A percentile compares a stretch with the other conserved stretches of the same genome.
These are phyloP conservation scores for Annulohypoxylon nitens DNA, from an alignment of 495 filamentous ascomycete species.

Conservation along the genomic window DNA sequence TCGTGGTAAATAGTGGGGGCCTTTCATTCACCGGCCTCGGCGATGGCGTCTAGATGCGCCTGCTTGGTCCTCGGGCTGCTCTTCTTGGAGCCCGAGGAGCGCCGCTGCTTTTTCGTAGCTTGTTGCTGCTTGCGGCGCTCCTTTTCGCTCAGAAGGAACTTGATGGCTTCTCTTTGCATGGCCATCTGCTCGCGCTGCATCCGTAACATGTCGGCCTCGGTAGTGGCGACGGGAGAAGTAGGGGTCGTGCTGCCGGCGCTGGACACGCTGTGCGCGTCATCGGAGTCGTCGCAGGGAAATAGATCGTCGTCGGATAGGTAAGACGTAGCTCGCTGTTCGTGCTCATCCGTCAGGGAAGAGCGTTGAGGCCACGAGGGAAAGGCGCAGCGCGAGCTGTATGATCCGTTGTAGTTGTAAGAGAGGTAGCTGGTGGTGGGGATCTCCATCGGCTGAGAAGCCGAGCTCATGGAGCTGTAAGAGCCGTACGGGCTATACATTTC, in stretches of 20 bases:
- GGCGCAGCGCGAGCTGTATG: slow-evolving; percentile 59
- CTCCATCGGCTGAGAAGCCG: slow-evolving; percentile 64
- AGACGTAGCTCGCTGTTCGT: slow-evolving; percentile 57
- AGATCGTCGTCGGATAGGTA: slow-evolving; percentile 67
- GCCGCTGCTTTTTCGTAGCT: slow-evolving; percentile 48
- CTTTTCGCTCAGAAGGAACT: slow-evolving; percentile 61
- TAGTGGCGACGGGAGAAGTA: slow-evolving; percentile 49
- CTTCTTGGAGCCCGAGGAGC: slow-evolving; percentile 57
- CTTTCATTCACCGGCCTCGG: slow-evolving; percentile 56
- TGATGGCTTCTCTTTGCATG: slow-evolving; percentile 61
- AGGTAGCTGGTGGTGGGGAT: slow-evolving; percentile 62
- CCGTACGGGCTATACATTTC: slow-evolving; percentile 64
- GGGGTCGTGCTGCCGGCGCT: slow-evolving; percentile 60
- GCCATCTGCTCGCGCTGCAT: slow-evolving; percentile 59
- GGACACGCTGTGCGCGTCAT: slow-evolving; percentile 61
- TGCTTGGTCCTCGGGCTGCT: slow-evolving; percentile 59
- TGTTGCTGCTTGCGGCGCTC: slow-evolving; percentile 54
- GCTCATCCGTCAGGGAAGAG: slow-evolving; percentile 56
- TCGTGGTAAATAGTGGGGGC: background rate
- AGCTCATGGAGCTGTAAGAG: slow-evolving; percentile 58
- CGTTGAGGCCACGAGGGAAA: slow-evolving; percentile 66
- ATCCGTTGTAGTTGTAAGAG: slow-evolving; percentile 43
- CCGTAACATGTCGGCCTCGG: slow-evolving; percentile 58
- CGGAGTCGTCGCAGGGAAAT: slow-evolving; percentile 55
- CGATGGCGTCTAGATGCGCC: slow-evolving; percentile 63